Evolutionary conservation across 2,329 filamentous ascomycete genomes (phyloP).

Genomic region (Cladosporium halotolerans): DNA sequence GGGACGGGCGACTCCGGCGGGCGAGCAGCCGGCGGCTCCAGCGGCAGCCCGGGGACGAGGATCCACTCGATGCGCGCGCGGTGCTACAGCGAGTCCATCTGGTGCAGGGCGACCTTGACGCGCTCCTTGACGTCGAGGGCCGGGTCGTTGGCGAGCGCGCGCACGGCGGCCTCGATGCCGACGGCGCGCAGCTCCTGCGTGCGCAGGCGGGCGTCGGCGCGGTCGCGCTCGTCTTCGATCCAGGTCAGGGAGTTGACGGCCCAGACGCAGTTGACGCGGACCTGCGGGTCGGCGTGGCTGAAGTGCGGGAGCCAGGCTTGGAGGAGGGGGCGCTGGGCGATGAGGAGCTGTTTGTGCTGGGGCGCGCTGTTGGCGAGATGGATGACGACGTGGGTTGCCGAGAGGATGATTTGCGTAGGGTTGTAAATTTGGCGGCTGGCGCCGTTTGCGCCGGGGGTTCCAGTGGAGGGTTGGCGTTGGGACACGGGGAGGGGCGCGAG

Average conservation of each 20-base stretch:
- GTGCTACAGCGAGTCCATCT: slow-evolving; percentile 43
- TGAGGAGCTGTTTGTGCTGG: slow-evolving; percentile 68
- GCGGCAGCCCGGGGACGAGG: too few species aligned
- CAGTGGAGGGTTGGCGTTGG: slow-evolving; percentile 16
- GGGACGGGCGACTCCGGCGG: too few species aligned
- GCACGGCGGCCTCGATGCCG: slow-evolving; percentile 37
- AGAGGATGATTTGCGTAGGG: slow-evolving; percentile 61
- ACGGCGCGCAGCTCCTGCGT: slow-evolving; percentile 62
- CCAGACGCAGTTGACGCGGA: slow-evolving; percentile 75
- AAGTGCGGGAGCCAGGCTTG: slow-evolving; percentile 68
- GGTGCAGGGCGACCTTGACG: slow-evolving; percentile 70
- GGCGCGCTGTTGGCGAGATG: slow-evolving; percentile 81
- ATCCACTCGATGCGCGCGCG: too few species aligned
- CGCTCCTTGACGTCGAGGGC: slow-evolving; percentile 80
- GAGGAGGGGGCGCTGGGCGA: slow-evolving; percentile 70
- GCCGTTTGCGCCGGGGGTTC: slow-evolving; percentile 4
- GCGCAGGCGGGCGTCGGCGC: slow-evolving; percentile 57
- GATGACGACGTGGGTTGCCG: slow-evolving; percentile 75
- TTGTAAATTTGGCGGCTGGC: slow-evolving; percentile 44
- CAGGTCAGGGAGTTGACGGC: slow-evolving; percentile 80
- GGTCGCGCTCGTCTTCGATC: slow-evolving; percentile 67
- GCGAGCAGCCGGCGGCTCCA: too few species aligned
- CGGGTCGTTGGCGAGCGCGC: slow-evolving; percentile 45
- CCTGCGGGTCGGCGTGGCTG: slow-evolving; percentile 62
- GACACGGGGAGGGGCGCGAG: slow-evolving; percentile 45